These are phyloP conservation scores for Globisporangium acanthophoron DNA, from an alignment of 352 stramenopile genomes.

Conservation along the genomic window DNA sequence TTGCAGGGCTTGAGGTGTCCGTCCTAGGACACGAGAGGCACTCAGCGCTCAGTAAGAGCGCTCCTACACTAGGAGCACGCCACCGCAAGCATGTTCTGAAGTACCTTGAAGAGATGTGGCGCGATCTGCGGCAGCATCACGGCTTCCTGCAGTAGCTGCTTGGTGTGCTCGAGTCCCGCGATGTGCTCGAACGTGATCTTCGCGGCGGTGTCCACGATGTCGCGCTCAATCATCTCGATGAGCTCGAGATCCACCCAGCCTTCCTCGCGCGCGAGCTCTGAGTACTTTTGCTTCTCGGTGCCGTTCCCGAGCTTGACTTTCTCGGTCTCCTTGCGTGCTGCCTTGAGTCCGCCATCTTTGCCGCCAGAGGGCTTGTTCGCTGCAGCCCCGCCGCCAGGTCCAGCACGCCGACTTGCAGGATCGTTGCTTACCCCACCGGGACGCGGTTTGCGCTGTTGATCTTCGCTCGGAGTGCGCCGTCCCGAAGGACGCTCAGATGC, in stretches of 20 bases:
- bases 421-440: slow-evolving; percentile 24
- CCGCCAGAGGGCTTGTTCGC: slow-evolving; percentile 20
- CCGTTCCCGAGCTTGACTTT: slow-evolving; percentile 19
- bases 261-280: slow-evolving; percentile 65
- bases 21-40: slow-evolving; percentile 27
- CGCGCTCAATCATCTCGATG: slow-evolving; percentile 83
- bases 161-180: slow-evolving; percentile 74
- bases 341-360: slow-evolving; percentile 38
- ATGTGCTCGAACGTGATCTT: slow-evolving; percentile 76
- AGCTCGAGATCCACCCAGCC: slow-evolving; percentile 74
- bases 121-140: slow-evolving; percentile 84
- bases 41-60: background rate
- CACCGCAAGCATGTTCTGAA: background rate
- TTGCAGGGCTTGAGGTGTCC: slow-evolving; percentile 77
- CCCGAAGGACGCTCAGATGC: slow-evolving; percentile 30
- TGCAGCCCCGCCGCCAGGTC: slow-evolving; percentile 10
- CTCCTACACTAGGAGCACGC: background rate
- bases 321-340: slow-evolving; percentile 36
- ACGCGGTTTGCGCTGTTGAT: slow-evolving; percentile 35
- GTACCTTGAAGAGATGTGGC: slow-evolving; percentile 76
- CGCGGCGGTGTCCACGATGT: slow-evolving; percentile 73
- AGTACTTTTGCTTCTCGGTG: slow-evolving; percentile 62
- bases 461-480: slow-evolving; percentile 49
- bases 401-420: slow-evolving; percentile 11
- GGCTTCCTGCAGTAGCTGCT: slow-evolving; percentile 77